A percentile compares a stretch with the other conserved stretches of the same genome.
phyloP scores from a whole-genome alignment of 2,329 filamentous ascomycete genomes.

The Penicillium sp. region DNA sequence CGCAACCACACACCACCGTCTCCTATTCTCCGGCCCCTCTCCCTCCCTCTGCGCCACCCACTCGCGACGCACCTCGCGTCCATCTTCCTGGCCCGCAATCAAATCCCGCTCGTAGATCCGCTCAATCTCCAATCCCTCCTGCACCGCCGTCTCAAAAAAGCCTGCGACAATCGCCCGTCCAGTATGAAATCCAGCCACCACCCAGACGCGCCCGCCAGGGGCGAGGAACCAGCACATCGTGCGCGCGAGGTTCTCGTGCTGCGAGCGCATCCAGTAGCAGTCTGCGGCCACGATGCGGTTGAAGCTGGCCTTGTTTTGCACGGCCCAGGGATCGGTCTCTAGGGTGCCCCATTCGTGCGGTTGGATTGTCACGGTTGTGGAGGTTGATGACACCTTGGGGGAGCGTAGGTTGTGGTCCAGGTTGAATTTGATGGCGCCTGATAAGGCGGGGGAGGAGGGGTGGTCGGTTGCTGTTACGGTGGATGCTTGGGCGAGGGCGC shows the following conservation, averaged over 20 bases:
- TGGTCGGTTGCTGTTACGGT: constrained; percentile 46
- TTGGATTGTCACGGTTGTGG: constrained; percentile 27
- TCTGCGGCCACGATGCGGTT: constrained; percentile 52
- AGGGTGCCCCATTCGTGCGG: constrained; percentile 50
- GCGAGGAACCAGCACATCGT: constrained; percentile 53
- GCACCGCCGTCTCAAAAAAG: constrained; percentile 46
- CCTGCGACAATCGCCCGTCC: constrained; percentile 47
- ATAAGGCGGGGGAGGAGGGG: constrained; percentile 36
- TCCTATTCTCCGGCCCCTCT: constrained; percentile 43
- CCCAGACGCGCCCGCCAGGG: constrained; percentile 33
- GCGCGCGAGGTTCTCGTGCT: constrained; percentile 48
- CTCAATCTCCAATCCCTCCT: constrained; percentile 43
- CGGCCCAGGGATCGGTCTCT: constrained; percentile 31
- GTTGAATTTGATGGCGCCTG: constrained; percentile 41
- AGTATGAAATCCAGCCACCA: constrained; percentile 53
- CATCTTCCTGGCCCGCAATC: constrained; percentile 30
- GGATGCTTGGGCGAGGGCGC: constrained; percentile 31
- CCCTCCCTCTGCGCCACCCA: constrained; percentile 42
- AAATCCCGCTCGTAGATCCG: constrained; percentile 49
- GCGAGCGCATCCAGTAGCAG: constrained; percentile 52
- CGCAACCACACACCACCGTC: constrained; percentile 51
- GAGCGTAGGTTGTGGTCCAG: constrained; percentile 38
- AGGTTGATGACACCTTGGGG: no score
- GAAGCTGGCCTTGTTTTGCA: constrained; percentile 37
- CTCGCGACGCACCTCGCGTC: constrained; percentile 38